Conservation (phyloP, 441 rosid genomes). For the Lepidium campestre region DNA sequence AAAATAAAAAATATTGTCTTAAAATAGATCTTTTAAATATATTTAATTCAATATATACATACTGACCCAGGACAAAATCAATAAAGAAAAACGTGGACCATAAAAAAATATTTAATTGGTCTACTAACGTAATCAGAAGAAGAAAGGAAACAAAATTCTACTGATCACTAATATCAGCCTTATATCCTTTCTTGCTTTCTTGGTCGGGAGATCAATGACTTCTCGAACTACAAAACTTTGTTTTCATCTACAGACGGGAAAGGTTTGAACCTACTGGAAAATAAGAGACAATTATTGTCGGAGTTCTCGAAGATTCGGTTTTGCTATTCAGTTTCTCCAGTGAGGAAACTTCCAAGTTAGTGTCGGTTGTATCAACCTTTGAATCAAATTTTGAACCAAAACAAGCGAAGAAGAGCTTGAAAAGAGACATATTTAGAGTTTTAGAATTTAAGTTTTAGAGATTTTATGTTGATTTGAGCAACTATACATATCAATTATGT, state of each 20-base stretch:
- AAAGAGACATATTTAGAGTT: neutral
- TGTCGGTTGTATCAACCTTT: neutral
- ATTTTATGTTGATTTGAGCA: neutral
- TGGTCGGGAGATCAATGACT: neutral
- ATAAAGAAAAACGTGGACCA: neutral
- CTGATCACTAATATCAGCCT: neutral
- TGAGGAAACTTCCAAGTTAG: neutral
- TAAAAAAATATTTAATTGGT: neutral
- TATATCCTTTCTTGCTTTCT: neutral
- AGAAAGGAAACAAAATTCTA: neutral
- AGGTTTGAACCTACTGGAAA: neutral
- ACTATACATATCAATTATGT: neutral
- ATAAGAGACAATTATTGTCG: slow-evolving; percentile 1
- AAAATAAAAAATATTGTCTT: too few relatives aligned
- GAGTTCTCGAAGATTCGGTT: neutral
- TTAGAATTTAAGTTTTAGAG: neutral
- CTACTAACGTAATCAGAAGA: neutral
- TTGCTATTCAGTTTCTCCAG: neutral
- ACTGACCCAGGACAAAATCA: neutral
- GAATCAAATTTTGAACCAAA: neutral
- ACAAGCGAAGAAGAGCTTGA: neutral
- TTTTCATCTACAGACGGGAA: neutral
- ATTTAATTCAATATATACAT: neutral
- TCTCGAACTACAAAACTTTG: neutral
- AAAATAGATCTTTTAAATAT: too few relatives aligned